Conservation (phyloP, 140 eudicot genomes). For the Flaveria floridana region DNA sequence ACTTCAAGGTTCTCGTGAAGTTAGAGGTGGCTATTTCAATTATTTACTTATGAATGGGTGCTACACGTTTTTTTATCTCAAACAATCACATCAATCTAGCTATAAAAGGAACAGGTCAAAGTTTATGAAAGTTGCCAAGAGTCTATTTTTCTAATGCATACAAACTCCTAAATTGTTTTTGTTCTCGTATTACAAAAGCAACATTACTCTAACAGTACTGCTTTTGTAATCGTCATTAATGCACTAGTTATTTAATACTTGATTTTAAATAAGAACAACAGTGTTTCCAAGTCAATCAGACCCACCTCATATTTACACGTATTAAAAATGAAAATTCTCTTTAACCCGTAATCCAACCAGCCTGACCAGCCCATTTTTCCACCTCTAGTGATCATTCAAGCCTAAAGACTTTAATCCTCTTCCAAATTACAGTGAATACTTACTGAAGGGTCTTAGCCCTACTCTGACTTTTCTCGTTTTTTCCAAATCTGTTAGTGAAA, state of each 20-base stretch:
- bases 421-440: slow-evolving; percentile 33
- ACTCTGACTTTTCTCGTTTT: slow-evolving; percentile 65
- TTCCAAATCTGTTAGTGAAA: slow-evolving; percentile 47
- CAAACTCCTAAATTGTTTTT: not conserved
- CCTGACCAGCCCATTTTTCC: not conserved
- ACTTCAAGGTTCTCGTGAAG: slow-evolving; percentile 2
- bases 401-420: not conserved
- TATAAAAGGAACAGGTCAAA: not conserved
- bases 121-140: not conserved
- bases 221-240: not conserved
- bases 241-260: not conserved
- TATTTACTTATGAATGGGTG: not conserved
- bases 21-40: not conserved
- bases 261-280: too few relatives aligned
- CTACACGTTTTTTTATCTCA: not conserved
- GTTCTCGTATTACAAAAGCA: not conserved
- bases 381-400: slow-evolving; percentile 14
- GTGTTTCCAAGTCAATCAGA: not conserved
- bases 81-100: not conserved
- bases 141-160: slow-evolving; percentile 8
- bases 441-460: slow-evolving; percentile 97
- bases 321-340: not conserved
- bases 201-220: not conserved
- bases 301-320: not conserved
- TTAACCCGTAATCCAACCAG: not conserved